Evolutionary conservation across 495 filamentous ascomycete species (phyloP).

Genomic region (Penicillium lividum): DNA sequence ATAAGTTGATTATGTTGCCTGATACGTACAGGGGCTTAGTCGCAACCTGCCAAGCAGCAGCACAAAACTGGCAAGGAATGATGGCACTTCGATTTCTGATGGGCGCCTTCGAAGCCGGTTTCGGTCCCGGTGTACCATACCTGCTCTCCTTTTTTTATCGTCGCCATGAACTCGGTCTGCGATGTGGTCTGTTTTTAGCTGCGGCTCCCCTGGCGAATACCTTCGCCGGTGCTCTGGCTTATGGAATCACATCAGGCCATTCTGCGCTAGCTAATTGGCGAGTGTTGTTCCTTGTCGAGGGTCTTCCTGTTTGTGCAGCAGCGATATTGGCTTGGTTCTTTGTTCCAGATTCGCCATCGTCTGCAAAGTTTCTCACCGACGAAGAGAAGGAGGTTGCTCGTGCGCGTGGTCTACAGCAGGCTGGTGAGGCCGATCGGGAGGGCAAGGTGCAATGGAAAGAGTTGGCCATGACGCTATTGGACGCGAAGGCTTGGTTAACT

Average conservation of each 20-base stretch:
- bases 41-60: slow-evolving; percentile 60
- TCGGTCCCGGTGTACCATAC: slow-evolving; percentile 69
- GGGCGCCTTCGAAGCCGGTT: slow-evolving; percentile 66
- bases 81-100: slow-evolving; percentile 70
- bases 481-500: slow-evolving; percentile 62
- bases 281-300: slow-evolving; percentile 81
- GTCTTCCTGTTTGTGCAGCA: slow-evolving; percentile 68
- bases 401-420: slow-evolving; percentile 61
- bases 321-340: slow-evolving; percentile 65
- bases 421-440: slow-evolving; percentile 56
- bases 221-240: slow-evolving; percentile 82
- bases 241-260: slow-evolving; percentile 74
- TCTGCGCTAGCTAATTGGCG: slow-evolving; percentile 72
- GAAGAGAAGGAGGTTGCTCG: slow-evolving; percentile 71
- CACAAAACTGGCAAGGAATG: slow-evolving; percentile 61
- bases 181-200: slow-evolving; percentile 74
- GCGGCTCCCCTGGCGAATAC: slow-evolving; percentile 80
- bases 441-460: slow-evolving; percentile 61
- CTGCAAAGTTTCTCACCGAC: slow-evolving; percentile 67
- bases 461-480: slow-evolving; percentile 54
- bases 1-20: neutral
- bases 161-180: slow-evolving; percentile 72
- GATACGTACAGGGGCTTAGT: slow-evolving; percentile 50
- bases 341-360: slow-evolving; percentile 70
- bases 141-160: slow-evolving; percentile 84